Evolutionary conservation across 345 rosid genomes (phyloP).

Genomic region (Camelina laxa): DNA sequence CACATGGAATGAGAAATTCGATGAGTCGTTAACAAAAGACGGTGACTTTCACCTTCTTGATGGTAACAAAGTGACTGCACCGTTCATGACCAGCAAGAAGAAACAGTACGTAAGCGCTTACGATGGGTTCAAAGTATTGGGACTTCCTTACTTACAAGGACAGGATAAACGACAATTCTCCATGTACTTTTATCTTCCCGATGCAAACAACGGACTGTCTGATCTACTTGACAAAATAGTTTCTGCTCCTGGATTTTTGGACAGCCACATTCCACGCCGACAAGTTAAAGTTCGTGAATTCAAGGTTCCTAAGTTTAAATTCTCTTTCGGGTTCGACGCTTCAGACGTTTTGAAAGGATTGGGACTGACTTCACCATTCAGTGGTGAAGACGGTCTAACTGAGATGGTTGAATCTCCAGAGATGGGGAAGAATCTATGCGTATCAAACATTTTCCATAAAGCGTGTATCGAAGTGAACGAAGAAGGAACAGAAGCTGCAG

Average conservation of each 20-base stretch:
- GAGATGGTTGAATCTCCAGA: conserved; percentile 64
- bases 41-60: conserved; percentile 65
- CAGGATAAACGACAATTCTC: conserved; percentile 67
- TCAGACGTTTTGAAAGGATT: conserved; percentile 53
- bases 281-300: conserved; percentile 54
- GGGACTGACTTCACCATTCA: conserved; percentile 63
- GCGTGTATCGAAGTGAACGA: conserved; percentile 73
- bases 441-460: conserved; percentile 64
- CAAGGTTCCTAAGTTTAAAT: conserved; percentile 64
- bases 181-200: conserved; percentile 78
- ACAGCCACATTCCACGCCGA: conserved; percentile 51
- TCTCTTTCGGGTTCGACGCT: conserved; percentile 65
- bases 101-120: conserved; percentile 54
- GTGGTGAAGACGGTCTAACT: conserved; percentile 55
- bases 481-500: conserved; percentile 82
- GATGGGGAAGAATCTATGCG: conserved; percentile 47
- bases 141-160: conserved; percentile 77
- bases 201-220: conserved; percentile 62
- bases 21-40: conserved; percentile 56
- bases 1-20: conserved; percentile 74
- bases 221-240: conserved; percentile 54
- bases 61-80: conserved; percentile 57
- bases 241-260: conserved; percentile 56
- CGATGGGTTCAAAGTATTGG: conserved; percentile 71
- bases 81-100: conserved; percentile 81